Percentiles rank a stretch among this genome's conserved stretches.
Conservation (phyloP, 441 rosid species). For the Gossypium gossypioides region DNA sequence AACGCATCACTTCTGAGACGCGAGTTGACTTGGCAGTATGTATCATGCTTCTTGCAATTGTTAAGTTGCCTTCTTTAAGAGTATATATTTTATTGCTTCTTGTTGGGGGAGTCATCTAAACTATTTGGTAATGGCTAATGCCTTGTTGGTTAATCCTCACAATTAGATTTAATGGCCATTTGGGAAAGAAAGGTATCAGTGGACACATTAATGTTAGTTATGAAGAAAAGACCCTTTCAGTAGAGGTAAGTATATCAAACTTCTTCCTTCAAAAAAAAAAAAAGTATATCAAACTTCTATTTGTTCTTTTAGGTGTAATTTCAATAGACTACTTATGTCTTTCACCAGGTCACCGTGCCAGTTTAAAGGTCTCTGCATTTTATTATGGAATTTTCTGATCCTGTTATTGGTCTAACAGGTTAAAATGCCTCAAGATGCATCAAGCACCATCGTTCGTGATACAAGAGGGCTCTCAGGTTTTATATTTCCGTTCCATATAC, state of each 20-base stretch:
- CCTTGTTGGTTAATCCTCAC: constrained; percentile 16
- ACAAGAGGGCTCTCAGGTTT: constrained; percentile 94
- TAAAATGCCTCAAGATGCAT: constrained; percentile 96
- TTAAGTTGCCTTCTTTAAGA: not conserved
- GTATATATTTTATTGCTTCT: constrained; percentile 11
- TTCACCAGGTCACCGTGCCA: not conserved
- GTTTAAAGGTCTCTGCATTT: not conserved
- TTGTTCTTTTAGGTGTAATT: not conserved
- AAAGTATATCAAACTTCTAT: constrained; percentile 19
- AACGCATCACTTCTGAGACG: constrained; percentile 49
- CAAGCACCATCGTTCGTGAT: constrained; percentile 63
- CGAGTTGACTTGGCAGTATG: constrained; percentile 67
- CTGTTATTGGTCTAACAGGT: constrained; percentile 38
- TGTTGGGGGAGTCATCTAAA: not conserved
- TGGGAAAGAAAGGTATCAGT: constrained; percentile 88
- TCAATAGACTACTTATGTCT: not conserved
- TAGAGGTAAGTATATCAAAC: constrained; percentile 49
- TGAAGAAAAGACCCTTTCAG: constrained; percentile 57
- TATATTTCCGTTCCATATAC: constrained; percentile 3
- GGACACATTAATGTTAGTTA: constrained; percentile 68
- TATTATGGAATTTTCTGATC: constrained; percentile 2
- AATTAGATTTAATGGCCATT: constrained; percentile 66
- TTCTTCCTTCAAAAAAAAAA: no score
- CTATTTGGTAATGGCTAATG: constrained; percentile 1
- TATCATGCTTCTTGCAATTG: constrained; percentile 11